A percentile compares a stretch with the other conserved stretches of the same genome.
phyloP scores from a whole-genome alignment of 73 alveolate species.

The Uronychia setigera region DNA sequence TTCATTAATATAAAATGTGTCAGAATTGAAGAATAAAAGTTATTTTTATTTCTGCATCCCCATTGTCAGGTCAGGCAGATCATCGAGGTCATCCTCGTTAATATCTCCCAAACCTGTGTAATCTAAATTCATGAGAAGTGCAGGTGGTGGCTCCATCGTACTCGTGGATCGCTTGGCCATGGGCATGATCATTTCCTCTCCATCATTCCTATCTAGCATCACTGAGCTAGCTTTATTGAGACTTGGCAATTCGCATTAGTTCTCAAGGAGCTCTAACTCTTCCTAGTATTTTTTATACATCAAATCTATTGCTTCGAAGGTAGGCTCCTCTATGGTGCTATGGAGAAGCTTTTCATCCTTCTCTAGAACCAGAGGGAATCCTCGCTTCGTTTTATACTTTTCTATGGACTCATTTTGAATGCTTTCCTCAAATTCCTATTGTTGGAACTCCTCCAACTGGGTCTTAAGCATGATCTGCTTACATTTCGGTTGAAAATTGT shows the following conservation, averaged over 20 bases:
- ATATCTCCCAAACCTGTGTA: not conserved
- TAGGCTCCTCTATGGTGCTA: not conserved
- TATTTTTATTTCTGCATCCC: too few species aligned
- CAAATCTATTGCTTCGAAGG: not conserved
- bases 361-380: not conserved
- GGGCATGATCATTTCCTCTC: not conserved
- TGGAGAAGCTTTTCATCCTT: not conserved
- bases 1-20: too few species aligned
- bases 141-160: not conserved
- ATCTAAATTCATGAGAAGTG: not conserved
- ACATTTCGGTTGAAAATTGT: not conserved
- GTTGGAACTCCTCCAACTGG: not conserved
- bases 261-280: not conserved
- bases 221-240: not conserved
- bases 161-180: not conserved
- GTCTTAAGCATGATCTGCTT: not conserved
- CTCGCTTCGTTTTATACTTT: not conserved
- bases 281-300: not conserved
- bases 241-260: not conserved
- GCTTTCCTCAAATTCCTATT: not conserved
- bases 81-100: not conserved
- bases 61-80: too few species aligned
- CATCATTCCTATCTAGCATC: not conserved
- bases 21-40: too few species aligned
- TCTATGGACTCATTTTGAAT: not conserved